Percentiles rank a stretch among this genome's conserved stretches.
These are phyloP conservation scores for Diaporthe ampelina DNA, from an alignment of 2,329 filamentous ascomycete genomes.

Conservation along the genomic window DNA sequence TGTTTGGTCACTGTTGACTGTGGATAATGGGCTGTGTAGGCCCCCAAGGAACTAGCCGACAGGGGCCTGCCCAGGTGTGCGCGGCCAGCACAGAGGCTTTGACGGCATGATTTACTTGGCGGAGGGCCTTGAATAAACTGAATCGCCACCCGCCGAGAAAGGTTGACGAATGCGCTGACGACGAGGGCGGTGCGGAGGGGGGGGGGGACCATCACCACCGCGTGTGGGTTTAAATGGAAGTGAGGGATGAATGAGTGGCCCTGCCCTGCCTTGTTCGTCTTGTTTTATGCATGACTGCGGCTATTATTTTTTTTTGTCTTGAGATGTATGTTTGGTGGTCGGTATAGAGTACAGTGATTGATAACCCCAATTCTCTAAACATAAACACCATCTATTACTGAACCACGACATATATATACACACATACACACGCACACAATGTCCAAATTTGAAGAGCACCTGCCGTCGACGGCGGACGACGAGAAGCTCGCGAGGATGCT, in stretches of 20 bases:
- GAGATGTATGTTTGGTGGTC: not conserved
- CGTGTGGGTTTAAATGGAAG: not conserved
- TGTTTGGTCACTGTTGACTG: not conserved
- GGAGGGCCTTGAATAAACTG: not conserved
- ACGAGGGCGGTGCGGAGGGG: slow-evolving; percentile 18
- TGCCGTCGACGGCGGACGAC: slow-evolving; percentile 18
- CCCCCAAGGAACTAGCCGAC: slow-evolving; percentile 31
- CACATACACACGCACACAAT: not conserved
- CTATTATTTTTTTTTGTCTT: not conserved
- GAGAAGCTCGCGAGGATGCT: slow-evolving; percentile 24
- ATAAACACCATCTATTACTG: too few relatives aligned
- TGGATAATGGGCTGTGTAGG: not conserved
- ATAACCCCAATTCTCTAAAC: too few relatives aligned
- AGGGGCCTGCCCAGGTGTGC: slow-evolving; percentile 19
- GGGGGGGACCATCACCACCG: too few relatives aligned
- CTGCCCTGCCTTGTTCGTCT: not conserved
- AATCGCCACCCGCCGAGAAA: slow-evolving; percentile 34
- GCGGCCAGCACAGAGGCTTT: slow-evolving; percentile 21
- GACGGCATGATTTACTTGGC: slow-evolving; percentile 18
- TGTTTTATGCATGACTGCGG: not conserved
- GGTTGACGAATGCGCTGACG: slow-evolving; percentile 33
- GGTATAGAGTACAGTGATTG: too few relatives aligned
- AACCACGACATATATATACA: not conserved
- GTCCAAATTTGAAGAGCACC: slow-evolving; percentile 9
- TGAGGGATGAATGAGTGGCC: not conserved